A percentile compares a stretch with the other conserved stretches of the same genome.
These are phyloP conservation scores for Aspergillus conjunctus DNA, from an alignment of 495 filamentous ascomycete genomes.

Conservation along the genomic window DNA sequence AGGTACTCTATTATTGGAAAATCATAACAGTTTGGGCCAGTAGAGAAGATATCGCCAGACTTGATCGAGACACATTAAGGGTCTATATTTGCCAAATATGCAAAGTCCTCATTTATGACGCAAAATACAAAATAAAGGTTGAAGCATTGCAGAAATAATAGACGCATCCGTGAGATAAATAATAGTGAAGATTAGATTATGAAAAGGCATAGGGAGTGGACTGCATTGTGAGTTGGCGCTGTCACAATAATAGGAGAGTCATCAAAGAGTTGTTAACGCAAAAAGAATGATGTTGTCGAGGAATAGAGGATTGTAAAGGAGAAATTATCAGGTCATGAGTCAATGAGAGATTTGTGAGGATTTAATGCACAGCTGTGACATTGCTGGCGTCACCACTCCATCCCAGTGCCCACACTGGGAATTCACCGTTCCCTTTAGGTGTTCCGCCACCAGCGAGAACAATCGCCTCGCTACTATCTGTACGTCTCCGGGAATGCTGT, in stretches of 20 bases:
- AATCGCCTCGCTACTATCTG: slow-evolving; percentile 50
- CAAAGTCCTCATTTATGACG: not conserved
- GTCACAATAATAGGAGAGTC: not conserved
- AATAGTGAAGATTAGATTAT: not conserved
- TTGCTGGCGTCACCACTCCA: slow-evolving; percentile 40
- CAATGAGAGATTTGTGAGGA: not conserved
- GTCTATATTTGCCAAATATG: too few relatives aligned
- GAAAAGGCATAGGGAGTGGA: not conserved
- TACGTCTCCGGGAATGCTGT: slow-evolving; percentile 46
- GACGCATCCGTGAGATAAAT: not conserved
- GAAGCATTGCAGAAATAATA: not conserved
- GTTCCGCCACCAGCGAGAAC: slow-evolving; percentile 34
- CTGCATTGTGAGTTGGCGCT: not conserved
- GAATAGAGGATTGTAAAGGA: not conserved
- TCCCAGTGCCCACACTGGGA: slow-evolving; percentile 47
- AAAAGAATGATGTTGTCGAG: not conserved
- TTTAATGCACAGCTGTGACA: slow-evolving; percentile 43
- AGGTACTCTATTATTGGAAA: too few relatives aligned
- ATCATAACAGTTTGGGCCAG: too few relatives aligned
- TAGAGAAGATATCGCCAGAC: too few relatives aligned
- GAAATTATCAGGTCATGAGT: not conserved
- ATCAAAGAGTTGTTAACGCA: not conserved
- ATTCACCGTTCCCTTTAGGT: slow-evolving; percentile 29
- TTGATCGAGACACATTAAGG: too few relatives aligned
- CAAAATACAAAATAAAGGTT: not conserved